Evolutionary conservation across 176 grass and related monocot species (phyloP).

Genomic region (Saccharum spontaneum): DNA sequence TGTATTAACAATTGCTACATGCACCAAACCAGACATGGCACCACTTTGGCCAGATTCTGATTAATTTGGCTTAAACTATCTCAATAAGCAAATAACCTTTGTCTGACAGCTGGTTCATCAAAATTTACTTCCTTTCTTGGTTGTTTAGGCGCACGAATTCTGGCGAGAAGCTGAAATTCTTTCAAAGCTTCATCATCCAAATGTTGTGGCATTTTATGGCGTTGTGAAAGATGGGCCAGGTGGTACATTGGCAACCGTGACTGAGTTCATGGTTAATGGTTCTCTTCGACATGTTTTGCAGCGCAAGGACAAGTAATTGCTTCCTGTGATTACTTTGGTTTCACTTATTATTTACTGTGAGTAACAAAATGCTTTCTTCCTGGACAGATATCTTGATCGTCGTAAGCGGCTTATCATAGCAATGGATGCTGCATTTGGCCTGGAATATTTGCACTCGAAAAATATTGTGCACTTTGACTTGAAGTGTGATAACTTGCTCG

Average conservation of each 20-base stretch:
- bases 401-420: slow-evolving; percentile 89
- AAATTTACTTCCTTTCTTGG: slow-evolving; percentile 24
- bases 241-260: slow-evolving; percentile 85
- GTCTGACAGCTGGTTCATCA: neutral
- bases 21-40: neutral
- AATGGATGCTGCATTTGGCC: slow-evolving; percentile 91
- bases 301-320: slow-evolving; percentile 88
- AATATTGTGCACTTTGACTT: slow-evolving; percentile 96
- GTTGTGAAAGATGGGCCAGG: slow-evolving; percentile 89
- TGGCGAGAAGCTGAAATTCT: slow-evolving; percentile 98
- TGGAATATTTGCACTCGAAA: slow-evolving; percentile 95
- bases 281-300: slow-evolving; percentile 94
- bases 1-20: slow-evolving; percentile 11
- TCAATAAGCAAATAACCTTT: neutral
- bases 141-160: slow-evolving; percentile 80
- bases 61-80: neutral
- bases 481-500: slow-evolving; percentile 92
- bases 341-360: slow-evolving; percentile 31
- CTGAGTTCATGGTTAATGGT: slow-evolving; percentile 98
- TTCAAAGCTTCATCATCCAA: slow-evolving; percentile 93
- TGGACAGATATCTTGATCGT: slow-evolving; percentile 70
- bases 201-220: slow-evolving; percentile 95
- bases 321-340: neutral
- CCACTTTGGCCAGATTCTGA: neutral
- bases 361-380: slow-evolving; percentile 30